Conservation (phyloP, 768 basidiomycete genomes). For the Panellus pusillus region DNA sequence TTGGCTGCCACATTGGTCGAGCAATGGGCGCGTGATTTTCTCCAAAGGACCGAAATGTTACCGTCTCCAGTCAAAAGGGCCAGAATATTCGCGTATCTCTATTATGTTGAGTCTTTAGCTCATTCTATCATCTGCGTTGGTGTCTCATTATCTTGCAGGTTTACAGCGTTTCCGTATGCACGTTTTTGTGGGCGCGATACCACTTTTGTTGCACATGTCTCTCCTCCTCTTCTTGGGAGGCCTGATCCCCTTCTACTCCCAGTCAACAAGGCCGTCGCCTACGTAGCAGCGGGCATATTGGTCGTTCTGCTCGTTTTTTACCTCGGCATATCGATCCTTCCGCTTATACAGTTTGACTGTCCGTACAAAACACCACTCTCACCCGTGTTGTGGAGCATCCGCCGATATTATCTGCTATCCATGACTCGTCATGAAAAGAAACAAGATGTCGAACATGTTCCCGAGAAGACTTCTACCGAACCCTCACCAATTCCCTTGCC, state of each 20-base stretch:
- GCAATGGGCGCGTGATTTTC: constrained; percentile 16
- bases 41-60: constrained; percentile 11
- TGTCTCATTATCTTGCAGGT: not conserved
- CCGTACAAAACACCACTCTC: constrained; percentile 19
- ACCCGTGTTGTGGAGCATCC: constrained; percentile 10
- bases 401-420: not conserved
- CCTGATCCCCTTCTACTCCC: constrained; percentile 14
- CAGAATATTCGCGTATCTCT: not conserved
- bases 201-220: constrained; percentile 17
- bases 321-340: constrained; percentile 7
- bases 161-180: constrained; percentile 19
- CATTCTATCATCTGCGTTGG: too few relatives aligned
- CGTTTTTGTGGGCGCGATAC: constrained; percentile 12
- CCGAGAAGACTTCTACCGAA: not conserved
- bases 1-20: constrained; percentile 20
- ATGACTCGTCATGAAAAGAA: not conserved
- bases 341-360: constrained; percentile 10
- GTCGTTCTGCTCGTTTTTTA: constrained; percentile 6
- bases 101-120: not conserved
- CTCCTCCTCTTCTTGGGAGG: constrained; percentile 20
- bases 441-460: not conserved
- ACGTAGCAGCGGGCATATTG: not conserved
- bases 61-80: constrained; percentile 6
- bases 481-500: not conserved
- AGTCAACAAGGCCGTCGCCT: constrained; percentile 8